Evolutionary conservation across 345 rosid species (phyloP), one percentile per base, ranked within the genome.

Genomic region (Firmiana major): DNA sequence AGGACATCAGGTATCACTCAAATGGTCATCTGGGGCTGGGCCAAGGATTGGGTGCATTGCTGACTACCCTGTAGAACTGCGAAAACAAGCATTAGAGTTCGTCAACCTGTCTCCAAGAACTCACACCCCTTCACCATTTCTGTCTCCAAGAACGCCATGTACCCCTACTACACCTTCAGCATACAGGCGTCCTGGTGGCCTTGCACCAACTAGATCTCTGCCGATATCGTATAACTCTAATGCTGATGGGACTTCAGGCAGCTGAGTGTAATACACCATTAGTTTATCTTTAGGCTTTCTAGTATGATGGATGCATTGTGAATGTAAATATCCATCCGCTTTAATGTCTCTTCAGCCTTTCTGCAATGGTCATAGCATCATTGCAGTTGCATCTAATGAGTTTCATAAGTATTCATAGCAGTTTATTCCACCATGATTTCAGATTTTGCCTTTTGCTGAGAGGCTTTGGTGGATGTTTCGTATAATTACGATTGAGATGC

Each of bases 11-110:
- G 83, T 94, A 65, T 78, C 94, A 10, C 86, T 83, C 67, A 91
- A 88, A 81, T 94, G 98, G 98, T 84, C 97, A 17, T 89, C 94
- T 0, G 94, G 97, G 45, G 94, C 89, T 15, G 94, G 97, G 59
- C 98, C 97, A 24, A 86, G 94, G 75, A 88, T 89, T 15, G 98
- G 94, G 19, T 95, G 99, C 74, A 90, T 91, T 59, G 98, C 97
- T 1, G 99, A 95, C 82, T 95, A 93, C 79, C 97, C 99, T 0
- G 75, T 83, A 6, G 87, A 92, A 78, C 82, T 95, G 48, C 85
- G 99, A 78, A 67, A 78, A n/a, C 97, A 93, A 80, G 98, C 99
- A 55, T 76, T 93, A 73, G 94, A 92, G 87, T 86, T 89, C 22
- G 97, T 95, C 60, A 81, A 81, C 79, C 87, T 92, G 38, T 95